Percentiles rank a stretch among this genome's conserved stretches.
phyloP scores from a whole-genome alignment of 305 asterid genomes.

The Fraxinus paxiana region DNA sequence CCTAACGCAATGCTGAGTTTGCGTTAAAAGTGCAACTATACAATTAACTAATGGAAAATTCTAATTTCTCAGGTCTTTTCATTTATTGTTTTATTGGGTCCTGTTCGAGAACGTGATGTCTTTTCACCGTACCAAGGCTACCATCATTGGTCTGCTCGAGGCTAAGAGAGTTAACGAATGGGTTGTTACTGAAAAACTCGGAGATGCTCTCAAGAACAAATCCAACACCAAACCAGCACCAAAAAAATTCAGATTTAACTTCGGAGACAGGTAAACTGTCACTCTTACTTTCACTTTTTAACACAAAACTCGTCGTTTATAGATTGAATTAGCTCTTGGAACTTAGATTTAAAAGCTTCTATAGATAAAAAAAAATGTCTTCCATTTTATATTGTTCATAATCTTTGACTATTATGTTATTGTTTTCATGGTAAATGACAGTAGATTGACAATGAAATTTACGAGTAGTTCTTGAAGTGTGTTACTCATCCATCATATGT shows the following conservation, averaged over 20 bases:
- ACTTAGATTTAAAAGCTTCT: neutral
- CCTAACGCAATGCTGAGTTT: neutral
- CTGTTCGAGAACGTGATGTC: slow-evolving; percentile 96
- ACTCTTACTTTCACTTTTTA: neutral
- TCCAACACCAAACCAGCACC: slow-evolving; percentile 38
- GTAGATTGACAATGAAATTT: neutral
- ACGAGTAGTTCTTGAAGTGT: neutral
- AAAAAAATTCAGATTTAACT: slow-evolving; percentile 43
- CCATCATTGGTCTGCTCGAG: slow-evolving; percentile 81
- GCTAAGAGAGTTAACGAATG: slow-evolving; percentile 88
- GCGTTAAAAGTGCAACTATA: neutral
- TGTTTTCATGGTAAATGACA: neutral
- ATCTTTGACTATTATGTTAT: neutral
- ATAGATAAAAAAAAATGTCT: neutral
- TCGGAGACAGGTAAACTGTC: slow-evolving; percentile 62
- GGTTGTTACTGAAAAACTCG: slow-evolving; percentile 94
- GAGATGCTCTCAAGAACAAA: slow-evolving; percentile 70
- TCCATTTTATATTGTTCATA: neutral
- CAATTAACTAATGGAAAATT: neutral
- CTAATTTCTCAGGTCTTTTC: slow-evolving; percentile 61
- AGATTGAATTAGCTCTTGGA: neutral
- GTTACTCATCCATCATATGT: neutral
- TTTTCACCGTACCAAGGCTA: slow-evolving; percentile 88
- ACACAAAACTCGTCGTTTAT: neutral
- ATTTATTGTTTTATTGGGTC: slow-evolving; percentile 80